Evolutionary conservation across 257 asterid species (phyloP).

Genomic region (Solanum dulcamara): DNA sequence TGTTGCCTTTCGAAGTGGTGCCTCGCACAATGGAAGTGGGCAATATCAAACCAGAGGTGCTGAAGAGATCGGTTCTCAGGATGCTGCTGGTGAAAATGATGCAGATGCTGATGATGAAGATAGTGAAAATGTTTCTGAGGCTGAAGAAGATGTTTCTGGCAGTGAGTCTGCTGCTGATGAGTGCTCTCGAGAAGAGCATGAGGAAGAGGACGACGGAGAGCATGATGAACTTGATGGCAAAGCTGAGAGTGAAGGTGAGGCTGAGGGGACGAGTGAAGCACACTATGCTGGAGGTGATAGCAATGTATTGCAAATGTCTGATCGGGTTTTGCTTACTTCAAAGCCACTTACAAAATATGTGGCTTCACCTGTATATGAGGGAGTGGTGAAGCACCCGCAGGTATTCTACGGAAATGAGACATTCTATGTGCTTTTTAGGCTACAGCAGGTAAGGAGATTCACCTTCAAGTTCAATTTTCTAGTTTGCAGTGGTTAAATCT

Average conservation of each 20-base stretch:
- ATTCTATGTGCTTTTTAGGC: conserved; percentile 83
- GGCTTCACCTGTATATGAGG: conserved; percentile 22
- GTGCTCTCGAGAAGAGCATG: conserved; percentile 75
- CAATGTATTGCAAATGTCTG: conserved; percentile 43
- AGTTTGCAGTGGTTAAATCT: background rate
- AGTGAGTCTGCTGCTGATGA: conserved; percentile 92
- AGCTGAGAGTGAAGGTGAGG: conserved; percentile 97
- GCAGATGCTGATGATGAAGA: conserved; percentile 85
- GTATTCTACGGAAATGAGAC: conserved; percentile 86
- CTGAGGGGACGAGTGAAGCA: conserved; percentile 63
- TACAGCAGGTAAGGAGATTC: conserved; percentile 66
- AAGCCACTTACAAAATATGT: conserved; percentile 76
- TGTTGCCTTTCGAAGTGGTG: conserved; percentile 43
- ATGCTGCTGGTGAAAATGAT: conserved; percentile 62
- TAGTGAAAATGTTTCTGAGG: conserved; percentile 73
- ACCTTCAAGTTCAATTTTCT: background rate
- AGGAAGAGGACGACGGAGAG: conserved; percentile 73
- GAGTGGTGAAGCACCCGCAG: conserved; percentile 24
- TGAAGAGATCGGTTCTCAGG: conserved; percentile 36
- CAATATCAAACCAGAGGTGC: conserved; percentile 37
- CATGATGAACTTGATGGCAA: conserved; percentile 70
- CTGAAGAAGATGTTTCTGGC: conserved; percentile 80
- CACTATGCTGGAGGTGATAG: conserved; percentile 56
- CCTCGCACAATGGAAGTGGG: conserved; percentile 27
- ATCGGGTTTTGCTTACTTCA: conserved; percentile 42